Percentiles rank a stretch among this genome's conserved stretches.
phyloP scores from a whole-genome alignment of 768 basidiomycete genomes.

The Arthromyces matolae region DNA sequence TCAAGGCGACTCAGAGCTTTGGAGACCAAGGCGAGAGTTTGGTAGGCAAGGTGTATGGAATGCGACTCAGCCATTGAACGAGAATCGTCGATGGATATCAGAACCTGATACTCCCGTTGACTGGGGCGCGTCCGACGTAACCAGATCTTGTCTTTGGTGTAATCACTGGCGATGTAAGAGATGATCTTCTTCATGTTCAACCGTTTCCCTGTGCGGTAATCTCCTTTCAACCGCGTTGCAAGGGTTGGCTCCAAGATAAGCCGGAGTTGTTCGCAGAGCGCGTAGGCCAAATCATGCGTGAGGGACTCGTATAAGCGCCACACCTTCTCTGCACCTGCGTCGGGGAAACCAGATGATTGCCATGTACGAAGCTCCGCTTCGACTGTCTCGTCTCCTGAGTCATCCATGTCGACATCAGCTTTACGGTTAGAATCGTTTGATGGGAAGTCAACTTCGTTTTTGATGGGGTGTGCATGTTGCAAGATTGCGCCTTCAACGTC shows the following conservation, averaged over 20 bases:
- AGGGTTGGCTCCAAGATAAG: constrained; percentile 94
- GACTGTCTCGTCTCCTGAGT: constrained; percentile 28
- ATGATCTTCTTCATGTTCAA: constrained; percentile 99
- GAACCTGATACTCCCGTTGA: constrained; percentile 91
- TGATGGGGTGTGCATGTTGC: constrained; percentile 25
- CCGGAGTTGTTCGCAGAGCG: constrained; percentile 93
- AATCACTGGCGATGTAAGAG: constrained; percentile 96
- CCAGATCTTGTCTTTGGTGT: constrained; percentile 99
- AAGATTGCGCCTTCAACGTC: constrained; percentile 46
- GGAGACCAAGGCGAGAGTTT: constrained; percentile 88
- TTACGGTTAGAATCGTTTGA: constrained; percentile 26
- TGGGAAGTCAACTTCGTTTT: constrained; percentile 17
- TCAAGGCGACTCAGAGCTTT: constrained; percentile 90
- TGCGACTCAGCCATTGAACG: constrained; percentile 94
- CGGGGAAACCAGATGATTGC: constrained; percentile 56
- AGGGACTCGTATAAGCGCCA: constrained; percentile 91
- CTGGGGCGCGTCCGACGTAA: constrained; percentile 90
- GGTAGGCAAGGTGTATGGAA: constrained; percentile 89
- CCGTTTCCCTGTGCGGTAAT: constrained; percentile 96
- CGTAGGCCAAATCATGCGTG: constrained; percentile 87
- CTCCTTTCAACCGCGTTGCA: constrained; percentile 91
- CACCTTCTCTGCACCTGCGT: constrained; percentile 60
- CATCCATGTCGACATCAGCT: constrained; percentile 33
- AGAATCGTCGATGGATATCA: constrained; percentile 93
- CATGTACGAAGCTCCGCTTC: constrained; percentile 56